Base-by-base conservation (phyloP, 441 rosid species). In the Manihot esculenta region DNA sequence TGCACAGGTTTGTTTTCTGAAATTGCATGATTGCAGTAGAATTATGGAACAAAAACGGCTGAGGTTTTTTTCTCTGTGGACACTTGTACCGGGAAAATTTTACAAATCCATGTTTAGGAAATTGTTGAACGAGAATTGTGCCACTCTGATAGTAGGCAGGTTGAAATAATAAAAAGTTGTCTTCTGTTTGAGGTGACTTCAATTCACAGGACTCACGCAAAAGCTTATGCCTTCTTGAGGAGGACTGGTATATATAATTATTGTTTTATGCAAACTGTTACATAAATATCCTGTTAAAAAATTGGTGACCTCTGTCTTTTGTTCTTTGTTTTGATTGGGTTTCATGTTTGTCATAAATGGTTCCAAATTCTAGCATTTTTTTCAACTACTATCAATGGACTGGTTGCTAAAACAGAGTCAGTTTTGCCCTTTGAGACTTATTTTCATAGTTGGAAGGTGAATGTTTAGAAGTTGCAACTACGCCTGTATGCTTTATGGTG, bases 1-100 rank as follows among this genome's bases (percentile, higher is more conserved):
- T 41, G 94, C 97, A 30, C 99, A 96, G 96, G 99, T 93, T 71
- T 83, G 87, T 72, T 41, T 63, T 62, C 64, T 72, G 70, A 57
- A 79, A 48, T 62, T 58, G 55, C 49, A 48, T 9, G 27, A 7
- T 63, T 45, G 24, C 21, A 41, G 48, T 21, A 55, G 42, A 50
- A 62, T 59, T 65, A 62, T 27, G 18, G 38, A 54, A 44, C 7
- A 10, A 5, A 41, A 47, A 41, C 17, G 7, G 18, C 24, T 33
- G 10, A 41, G 30, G 33, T 64, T 71, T 48, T 59, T 23, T 10
- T 59, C 15, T 58, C 10, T 70, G 5, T 54, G 30, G 18, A 21
- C 23, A 66, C 44, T 49, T 64, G 24, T 45, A 60, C 33, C 23
- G 8, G 44, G 18, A 20, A 48, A 33, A 27, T 2, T 30, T 30